phyloP scores from a whole-genome alignment of 163 green algal species.

The Chlamydomonas reinhardtii region DNA sequence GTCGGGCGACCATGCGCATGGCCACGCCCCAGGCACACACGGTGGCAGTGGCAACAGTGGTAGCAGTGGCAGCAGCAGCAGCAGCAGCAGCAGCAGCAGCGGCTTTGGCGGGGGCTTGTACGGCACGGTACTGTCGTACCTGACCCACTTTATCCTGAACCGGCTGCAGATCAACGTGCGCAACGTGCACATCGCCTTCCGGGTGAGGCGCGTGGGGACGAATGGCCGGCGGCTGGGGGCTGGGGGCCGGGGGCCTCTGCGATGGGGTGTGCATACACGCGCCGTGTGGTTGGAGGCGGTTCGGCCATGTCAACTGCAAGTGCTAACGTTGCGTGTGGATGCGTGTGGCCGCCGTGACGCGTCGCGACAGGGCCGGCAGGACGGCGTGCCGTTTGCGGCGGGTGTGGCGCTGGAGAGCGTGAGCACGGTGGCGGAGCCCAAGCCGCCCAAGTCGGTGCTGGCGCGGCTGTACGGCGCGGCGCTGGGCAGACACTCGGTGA shows the following conservation, averaged over 20 bases:
- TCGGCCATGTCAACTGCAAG: too few species aligned
- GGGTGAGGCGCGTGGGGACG: slow-evolving; percentile 51
- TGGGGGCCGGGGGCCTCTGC: too few species aligned
- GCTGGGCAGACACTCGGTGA: slow-evolving; percentile 17
- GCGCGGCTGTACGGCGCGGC: slow-evolving; percentile 45
- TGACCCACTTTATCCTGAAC: slow-evolving; percentile 76
- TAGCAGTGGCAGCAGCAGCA: not conserved
- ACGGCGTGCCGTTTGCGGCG: slow-evolving; percentile 8
- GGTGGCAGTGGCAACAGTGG: not conserved
- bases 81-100: slow-evolving; percentile 15
- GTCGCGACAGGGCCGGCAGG: slow-evolving; percentile 16
- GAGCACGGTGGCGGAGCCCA: slow-evolving; percentile 43
- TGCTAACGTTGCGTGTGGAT: not conserved
- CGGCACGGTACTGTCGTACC: slow-evolving; percentile 65
- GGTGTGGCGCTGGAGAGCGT: slow-evolving; percentile 57
- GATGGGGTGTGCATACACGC: not conserved
- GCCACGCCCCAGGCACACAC: not conserved
- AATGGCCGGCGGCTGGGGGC: not conserved
- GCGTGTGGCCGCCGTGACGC: not conserved
- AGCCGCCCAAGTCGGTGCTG: slow-evolving; percentile 20
- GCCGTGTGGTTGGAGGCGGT: too few species aligned
- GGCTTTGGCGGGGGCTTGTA: slow-evolving; percentile 60
- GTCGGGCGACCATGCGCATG: too few species aligned
- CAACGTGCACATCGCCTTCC: slow-evolving; percentile 78
- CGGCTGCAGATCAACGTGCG: slow-evolving; percentile 81